A percentile compares a stretch with the other conserved stretches of the same genome.
phyloP scores from a whole-genome alignment of 805 yeast species.

The Sungouiozyma intestinalis region DNA sequence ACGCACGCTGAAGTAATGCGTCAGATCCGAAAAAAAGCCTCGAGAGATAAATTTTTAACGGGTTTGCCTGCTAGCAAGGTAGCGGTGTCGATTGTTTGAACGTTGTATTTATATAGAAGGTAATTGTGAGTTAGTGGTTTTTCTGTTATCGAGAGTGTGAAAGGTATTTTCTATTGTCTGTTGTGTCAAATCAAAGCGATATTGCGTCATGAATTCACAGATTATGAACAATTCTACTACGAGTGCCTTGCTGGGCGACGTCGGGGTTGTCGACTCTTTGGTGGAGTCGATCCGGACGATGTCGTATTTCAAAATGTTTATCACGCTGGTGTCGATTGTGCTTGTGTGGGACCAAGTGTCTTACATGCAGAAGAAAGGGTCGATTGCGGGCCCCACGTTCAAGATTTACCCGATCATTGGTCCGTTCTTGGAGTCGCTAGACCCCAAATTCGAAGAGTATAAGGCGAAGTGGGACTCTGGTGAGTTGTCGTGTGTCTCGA shows the following conservation, averaged over 20 bases:
- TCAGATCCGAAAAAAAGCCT: neutral
- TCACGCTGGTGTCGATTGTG: conserved; percentile 37
- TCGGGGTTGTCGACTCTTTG: neutral
- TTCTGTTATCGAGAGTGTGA: too few species aligned
- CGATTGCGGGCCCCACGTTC: conserved; percentile 79
- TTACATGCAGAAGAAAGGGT: conserved; percentile 73
- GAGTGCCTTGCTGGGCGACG: neutral
- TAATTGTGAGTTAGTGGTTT: neutral
- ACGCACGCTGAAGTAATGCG: neutral
- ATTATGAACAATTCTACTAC: neutral
- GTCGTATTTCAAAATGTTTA: conserved; percentile 45
- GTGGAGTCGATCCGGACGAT: conserved; percentile 16
- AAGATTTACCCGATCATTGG: conserved; percentile 95
- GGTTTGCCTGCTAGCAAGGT: neutral
- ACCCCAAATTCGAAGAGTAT: conserved; percentile 93
- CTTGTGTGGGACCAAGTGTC: conserved; percentile 64
- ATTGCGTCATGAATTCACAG: neutral
- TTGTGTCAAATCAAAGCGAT: neutral
- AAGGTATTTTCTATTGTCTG: too few species aligned
- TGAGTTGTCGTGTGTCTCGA: conserved; percentile 90
- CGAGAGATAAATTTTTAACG: neutral
- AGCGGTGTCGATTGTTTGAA: too few species aligned
- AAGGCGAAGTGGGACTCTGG: conserved; percentile 91
- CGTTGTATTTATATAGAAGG: too few species aligned
- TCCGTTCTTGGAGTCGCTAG: conserved; percentile 86